Evolutionary conservation across 148 eudicot genomes (phyloP).

Genomic region (Fagopyrum tataricum): DNA sequence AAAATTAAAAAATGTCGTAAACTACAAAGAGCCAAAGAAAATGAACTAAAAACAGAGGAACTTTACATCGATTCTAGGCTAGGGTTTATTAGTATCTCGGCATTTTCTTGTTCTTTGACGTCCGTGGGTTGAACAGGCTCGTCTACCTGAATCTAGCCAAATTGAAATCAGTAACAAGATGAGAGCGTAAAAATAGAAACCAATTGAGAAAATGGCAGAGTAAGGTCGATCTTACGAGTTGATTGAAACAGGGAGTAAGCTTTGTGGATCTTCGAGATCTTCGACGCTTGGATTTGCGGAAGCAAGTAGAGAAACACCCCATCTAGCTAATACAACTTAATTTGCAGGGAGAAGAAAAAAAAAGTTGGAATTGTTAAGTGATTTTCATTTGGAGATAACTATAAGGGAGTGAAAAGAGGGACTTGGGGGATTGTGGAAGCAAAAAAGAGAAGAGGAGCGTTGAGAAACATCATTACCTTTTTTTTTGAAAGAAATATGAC

Average conservation of each 20-base stretch:
- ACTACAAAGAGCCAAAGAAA: neutral
- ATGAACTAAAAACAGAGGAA: neutral
- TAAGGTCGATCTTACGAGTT: constrained; percentile 5
- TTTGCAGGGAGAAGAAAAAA: neutral
- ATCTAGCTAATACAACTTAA: constrained; percentile 14
- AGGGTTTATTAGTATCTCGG: neutral
- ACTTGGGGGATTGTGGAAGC: neutral
- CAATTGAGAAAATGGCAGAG: neutral
- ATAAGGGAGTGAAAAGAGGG: neutral
- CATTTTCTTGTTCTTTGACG: neutral
- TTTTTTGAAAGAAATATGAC: constrained; percentile 20
- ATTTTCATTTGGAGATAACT: neutral
- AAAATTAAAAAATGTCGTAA: neutral
- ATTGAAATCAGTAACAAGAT: neutral
- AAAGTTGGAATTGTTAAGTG: neutral
- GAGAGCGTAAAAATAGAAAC: neutral
- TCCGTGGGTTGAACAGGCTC: constrained; percentile 17
- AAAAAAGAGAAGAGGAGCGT: neutral
- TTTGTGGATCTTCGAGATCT: neutral
- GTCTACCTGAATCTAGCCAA: constrained; percentile 22
- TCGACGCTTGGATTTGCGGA: constrained; percentile 25
- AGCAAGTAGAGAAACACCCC: constrained; percentile 48
- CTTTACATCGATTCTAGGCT: neutral
- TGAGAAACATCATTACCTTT: constrained; percentile 8
- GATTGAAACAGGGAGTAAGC: neutral